Evolutionary conservation across 495 filamentous ascomycete genomes (phyloP).

Genomic region (Tetracladium marchalianum): DNA sequence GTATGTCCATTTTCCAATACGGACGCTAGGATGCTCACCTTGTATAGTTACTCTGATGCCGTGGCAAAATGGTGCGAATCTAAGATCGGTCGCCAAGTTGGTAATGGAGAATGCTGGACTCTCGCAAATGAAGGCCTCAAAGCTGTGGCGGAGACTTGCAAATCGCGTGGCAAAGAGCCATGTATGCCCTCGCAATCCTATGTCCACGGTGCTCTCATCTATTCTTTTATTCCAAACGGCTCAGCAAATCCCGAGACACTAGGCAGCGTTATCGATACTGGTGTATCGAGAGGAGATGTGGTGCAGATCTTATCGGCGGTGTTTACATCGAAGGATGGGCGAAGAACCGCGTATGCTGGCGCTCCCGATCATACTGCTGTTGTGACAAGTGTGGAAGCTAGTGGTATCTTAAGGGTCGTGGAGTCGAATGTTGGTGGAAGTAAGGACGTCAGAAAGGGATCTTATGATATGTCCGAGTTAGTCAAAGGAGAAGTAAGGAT

Average conservation of each 20-base stretch:
- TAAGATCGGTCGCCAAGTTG: constrained; percentile 25
- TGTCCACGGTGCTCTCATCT: constrained; percentile 23
- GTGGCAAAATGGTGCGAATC: constrained; percentile 26
- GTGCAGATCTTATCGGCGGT: constrained; percentile 26
- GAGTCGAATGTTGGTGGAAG: constrained; percentile 28
- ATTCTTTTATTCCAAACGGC: constrained; percentile 20
- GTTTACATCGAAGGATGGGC: constrained; percentile 20
- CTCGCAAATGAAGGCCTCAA: constrained; percentile 25
- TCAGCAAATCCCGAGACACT: constrained; percentile 17
- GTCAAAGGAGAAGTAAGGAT: constrained; percentile 22
- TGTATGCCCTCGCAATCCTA: constrained; percentile 25
- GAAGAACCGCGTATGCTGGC: constrained; percentile 20
- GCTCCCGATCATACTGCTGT: constrained; percentile 29
- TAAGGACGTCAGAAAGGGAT: constrained; percentile 20
- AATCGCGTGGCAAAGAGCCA: constrained; percentile 18
- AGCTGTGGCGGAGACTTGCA: constrained; percentile 19
- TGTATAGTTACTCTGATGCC: constrained; percentile 14
- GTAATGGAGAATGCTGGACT: constrained; percentile 36
- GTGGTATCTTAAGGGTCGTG: constrained; percentile 22
- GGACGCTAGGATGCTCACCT: neutral
- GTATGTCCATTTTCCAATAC: constrained; percentile 3
- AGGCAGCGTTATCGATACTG: constrained; percentile 15
- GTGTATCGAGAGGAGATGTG: constrained; percentile 28
- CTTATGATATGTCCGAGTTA: constrained; percentile 21
- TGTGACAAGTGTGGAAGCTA: constrained; percentile 20